phyloP scores from a whole-genome alignment of 176 grass and related monocot genomes.

The Thalia dealbata region DNA sequence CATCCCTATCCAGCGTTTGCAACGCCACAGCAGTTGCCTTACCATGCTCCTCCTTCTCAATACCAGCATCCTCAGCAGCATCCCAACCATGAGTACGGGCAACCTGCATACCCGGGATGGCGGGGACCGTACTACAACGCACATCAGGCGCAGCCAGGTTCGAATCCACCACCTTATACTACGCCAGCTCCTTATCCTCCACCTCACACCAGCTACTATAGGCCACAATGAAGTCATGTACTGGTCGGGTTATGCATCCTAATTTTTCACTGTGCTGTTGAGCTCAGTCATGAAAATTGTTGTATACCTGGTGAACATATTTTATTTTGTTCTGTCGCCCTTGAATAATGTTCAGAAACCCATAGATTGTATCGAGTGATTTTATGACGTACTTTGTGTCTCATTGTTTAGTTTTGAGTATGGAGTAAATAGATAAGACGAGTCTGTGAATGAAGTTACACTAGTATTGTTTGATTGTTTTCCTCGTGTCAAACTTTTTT shows the following conservation, averaged over 20 bases:
- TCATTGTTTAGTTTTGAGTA: neutral
- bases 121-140: slow-evolving; percentile 72
- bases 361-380: neutral
- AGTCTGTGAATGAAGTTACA: too few species aligned
- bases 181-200: slow-evolving; percentile 40
- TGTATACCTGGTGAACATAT: neutral
- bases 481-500: too few species aligned
- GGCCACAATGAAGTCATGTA: slow-evolving; percentile 41
- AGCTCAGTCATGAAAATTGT: neutral
- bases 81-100: slow-evolving; percentile 53
- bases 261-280: neutral
- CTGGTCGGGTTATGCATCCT: neutral
- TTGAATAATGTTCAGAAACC: neutral
- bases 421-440: neutral
- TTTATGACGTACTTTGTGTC: neutral
- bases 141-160: slow-evolving; percentile 30
- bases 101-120: slow-evolving; percentile 92
- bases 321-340: neutral
- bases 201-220: slow-evolving; percentile 65
- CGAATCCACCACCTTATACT: slow-evolving; percentile 56
- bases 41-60: slow-evolving; percentile 37
- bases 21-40: slow-evolving; percentile 35
- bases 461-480: too few species aligned
- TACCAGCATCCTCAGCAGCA: slow-evolving; percentile 23
- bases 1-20: slow-evolving; percentile 27